Conservation (phyloP, 176 grass and related monocot species). For the Cymbopogon citratus region DNA sequence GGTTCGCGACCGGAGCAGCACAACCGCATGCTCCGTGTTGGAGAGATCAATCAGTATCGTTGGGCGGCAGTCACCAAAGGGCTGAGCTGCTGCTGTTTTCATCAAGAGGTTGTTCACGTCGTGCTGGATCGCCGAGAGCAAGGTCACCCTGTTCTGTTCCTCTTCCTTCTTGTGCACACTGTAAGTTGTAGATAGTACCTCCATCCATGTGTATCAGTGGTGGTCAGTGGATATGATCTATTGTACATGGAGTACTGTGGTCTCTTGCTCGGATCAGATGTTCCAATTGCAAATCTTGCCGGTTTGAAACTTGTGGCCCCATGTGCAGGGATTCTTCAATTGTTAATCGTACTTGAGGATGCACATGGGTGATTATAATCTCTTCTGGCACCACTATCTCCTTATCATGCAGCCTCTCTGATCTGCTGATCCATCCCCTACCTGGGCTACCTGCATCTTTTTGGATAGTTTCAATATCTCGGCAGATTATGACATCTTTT, state of each 20-base stretch:
- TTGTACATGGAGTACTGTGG: constrained; percentile 8
- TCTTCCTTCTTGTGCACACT: constrained; percentile 10
- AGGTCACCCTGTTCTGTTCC: not conserved
- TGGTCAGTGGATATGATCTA: not conserved
- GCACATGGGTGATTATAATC: constrained; percentile 52
- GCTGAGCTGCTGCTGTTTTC: constrained; percentile 19
- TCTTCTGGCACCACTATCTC: constrained; percentile 1
- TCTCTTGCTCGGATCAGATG: constrained; percentile 9
- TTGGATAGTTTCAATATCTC: not conserved
- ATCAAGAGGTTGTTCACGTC: not conserved
- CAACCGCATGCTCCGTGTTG: constrained; percentile 42
- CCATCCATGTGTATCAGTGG: not conserved
- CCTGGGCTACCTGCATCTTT: not conserved
- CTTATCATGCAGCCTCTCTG: not conserved
- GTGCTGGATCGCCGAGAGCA: not conserved
- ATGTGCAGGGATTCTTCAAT: constrained; percentile 55
- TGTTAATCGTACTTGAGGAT: constrained; percentile 30
- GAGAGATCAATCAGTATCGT: constrained; percentile 29
- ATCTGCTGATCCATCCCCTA: not conserved
- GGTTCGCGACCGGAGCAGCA: constrained; percentile 48
- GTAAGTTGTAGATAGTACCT: constrained; percentile 31
- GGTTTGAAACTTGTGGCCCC: constrained; percentile 13
- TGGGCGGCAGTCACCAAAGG: constrained; percentile 25
- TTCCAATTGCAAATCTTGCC: not conserved
- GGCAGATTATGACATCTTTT: not conserved